These are phyloP conservation scores for Ajuga reptans DNA, from an alignment of 305 asterid genomes.

Conservation along the genomic window DNA sequence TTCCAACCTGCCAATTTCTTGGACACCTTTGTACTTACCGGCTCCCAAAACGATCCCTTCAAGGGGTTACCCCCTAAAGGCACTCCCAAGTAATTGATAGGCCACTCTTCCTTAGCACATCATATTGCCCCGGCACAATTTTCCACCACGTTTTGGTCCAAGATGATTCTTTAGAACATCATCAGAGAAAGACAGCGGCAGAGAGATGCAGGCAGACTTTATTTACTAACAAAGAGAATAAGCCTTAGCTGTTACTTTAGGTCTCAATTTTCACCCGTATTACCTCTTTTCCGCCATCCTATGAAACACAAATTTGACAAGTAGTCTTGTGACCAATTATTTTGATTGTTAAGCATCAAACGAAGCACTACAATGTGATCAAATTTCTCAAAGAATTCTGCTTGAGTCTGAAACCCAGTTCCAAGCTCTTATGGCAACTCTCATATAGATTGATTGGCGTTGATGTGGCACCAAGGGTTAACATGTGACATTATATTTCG, in stretches of 20 bases:
- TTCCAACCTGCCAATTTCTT: no score
- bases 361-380: neutral
- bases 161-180: no score
- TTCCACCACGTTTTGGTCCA: no score
- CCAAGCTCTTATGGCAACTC: neutral
- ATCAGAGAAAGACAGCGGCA: no score
- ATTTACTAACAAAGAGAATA: neutral
- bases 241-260: neutral
- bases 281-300: neutral
- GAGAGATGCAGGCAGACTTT: no score
- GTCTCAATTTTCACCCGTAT: neutral
- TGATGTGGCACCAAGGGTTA: conserved; percentile 4
- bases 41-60: no score
- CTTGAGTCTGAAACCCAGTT: neutral
- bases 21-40: no score
- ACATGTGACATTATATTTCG: neutral
- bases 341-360: neutral
- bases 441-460: neutral
- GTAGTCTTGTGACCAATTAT: neutral
- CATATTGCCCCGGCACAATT: no score
- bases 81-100: no score
- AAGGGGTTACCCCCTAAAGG: no score
- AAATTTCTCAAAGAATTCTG: neutral
- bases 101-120: no score
- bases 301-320: neutral